A percentile compares a stretch with the other conserved stretches of the same genome.
Evolutionary conservation across 805 yeast species (phyloP).

Genomic region (Wickerhamia fluorescens): DNA sequence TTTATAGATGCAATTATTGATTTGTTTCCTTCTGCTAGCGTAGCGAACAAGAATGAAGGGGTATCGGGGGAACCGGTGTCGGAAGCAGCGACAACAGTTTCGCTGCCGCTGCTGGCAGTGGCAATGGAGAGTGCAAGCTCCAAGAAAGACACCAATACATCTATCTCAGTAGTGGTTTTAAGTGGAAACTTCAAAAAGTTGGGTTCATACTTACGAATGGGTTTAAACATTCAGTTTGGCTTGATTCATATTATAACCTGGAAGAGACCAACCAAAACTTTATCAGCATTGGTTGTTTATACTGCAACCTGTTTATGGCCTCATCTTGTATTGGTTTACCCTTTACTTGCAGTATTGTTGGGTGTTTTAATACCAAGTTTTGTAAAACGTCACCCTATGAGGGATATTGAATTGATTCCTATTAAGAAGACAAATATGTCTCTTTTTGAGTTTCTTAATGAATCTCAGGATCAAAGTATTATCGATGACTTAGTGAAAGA

Average conservation of each 20-base stretch:
- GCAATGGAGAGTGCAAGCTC: conserved; percentile 17
- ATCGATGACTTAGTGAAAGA: conserved; percentile 22
- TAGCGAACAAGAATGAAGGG: too few relatives aligned
- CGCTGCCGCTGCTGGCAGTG: conserved; percentile 44
- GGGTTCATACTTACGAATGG: conserved; percentile 41
- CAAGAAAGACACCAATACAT: too few relatives aligned
- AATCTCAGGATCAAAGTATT: conserved; percentile 24
- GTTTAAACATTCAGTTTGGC: conserved; percentile 58
- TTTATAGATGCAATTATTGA: conserved; percentile 1
- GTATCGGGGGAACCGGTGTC: too few relatives aligned
- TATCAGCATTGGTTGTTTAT: conserved; percentile 50
- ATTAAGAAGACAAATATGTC: conserved; percentile 49
- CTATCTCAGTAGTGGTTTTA: conserved; percentile 50
- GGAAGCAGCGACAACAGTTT: too few relatives aligned
- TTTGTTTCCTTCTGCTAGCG: neutral
- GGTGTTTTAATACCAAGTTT: conserved; percentile 68
- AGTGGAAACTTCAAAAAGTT: conserved; percentile 52
- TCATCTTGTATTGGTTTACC: conserved; percentile 55
- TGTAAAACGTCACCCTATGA: conserved; percentile 57
- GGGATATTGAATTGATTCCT: conserved; percentile 36
- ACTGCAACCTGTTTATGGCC: conserved; percentile 71
- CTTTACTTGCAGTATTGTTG: conserved; percentile 47
- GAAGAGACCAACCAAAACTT: conserved; percentile 67
- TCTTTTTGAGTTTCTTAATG: conserved; percentile 34
- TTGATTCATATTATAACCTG: conserved; percentile 59